Evolutionary conservation across 306 rosid species (phyloP).

Genomic region (Rubus parviflorus): DNA sequence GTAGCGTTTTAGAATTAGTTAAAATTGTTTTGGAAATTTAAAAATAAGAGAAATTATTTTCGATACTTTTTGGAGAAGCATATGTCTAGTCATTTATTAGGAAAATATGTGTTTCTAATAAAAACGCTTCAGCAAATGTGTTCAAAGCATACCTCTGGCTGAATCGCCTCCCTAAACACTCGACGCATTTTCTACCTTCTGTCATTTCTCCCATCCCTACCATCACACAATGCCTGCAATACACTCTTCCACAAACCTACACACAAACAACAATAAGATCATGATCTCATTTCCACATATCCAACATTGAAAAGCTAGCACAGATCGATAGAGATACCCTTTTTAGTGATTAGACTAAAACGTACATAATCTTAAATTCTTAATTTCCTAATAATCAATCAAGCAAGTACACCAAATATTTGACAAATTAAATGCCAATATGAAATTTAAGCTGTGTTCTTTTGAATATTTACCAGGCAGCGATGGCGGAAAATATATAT

Average conservation of each 20-base stretch:
- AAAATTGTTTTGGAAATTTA: no score
- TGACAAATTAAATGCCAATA: neutral
- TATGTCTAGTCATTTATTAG: no score
- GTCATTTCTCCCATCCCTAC: slow-evolving; percentile 86
- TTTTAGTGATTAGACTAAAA: neutral
- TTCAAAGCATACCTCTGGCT: slow-evolving; percentile 62
- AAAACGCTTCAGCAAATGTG: no score
- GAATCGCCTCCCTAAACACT: slow-evolving; percentile 80
- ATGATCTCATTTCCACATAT: neutral
- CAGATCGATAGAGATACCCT: neutral
- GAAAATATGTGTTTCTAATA: no score
- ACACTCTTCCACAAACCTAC: slow-evolving; percentile 90
- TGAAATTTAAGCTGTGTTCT: neutral
- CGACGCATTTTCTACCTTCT: slow-evolving; percentile 83
- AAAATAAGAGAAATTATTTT: no score
- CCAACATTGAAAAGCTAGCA: neutral
- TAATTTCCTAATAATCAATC: neutral
- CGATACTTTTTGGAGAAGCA: no score
- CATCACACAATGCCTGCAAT: slow-evolving; percentile 69
- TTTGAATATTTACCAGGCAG: slow-evolving; percentile 52
- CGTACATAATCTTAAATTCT: neutral
- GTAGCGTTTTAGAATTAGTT: no score
- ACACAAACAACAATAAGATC: slow-evolving; percentile 8
- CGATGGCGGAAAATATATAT: slow-evolving; percentile 67
- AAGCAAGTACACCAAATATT: neutral